Evolutionary conservation across 345 rosid genomes (phyloP), one percentile per base, ranked within the genome.

Genomic region (Aquilaria yunnanensis): DNA sequence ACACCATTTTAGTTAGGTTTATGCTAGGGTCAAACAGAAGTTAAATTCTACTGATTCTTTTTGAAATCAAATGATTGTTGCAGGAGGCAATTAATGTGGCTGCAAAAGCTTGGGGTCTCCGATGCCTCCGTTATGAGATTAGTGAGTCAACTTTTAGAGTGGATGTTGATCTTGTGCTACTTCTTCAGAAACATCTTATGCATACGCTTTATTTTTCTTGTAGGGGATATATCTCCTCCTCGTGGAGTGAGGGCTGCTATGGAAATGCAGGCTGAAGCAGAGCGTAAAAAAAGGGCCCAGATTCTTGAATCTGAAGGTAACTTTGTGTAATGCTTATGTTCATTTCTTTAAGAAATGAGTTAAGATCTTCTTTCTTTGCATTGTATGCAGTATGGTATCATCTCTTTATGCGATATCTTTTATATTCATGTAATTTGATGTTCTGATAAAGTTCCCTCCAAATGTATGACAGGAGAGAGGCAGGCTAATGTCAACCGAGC

Each of bases 201-300:
- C 6, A 63, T 33, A 50, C 53, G 45, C 41, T 30, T 52, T 14
- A 12, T 37, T 57, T 53, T 60, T 34, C 31, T 59, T 14, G 31
- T 66, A 95, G 99, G 96, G 96, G 99, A 89, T 76, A 91, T 95
- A 78, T 81, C 88, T 78, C 97, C 97, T 30, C 99, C 97, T 59
- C 77, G 81, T 53, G 96, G 96, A 67, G 90, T 95, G 74, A 81
- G 85, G 73, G 82, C 67, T 66, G 99, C 99, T 69, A 95, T 95
- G 99, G 99, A 91, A 79, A 86, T 89, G 97, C 99, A 95, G 73
- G 97, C 96, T 70, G 99, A 95, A 80, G 99, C 97, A 58, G 97
- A 95, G 65, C 96, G 94, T 69, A 95, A 78, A 73, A 89, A 77
- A 80, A 83, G 97, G 78, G 96, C 97, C 66, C 96, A 84, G 77